A percentile compares a stretch with the other conserved stretches of the same genome.
These are phyloP conservation scores for Lyophyllum semitale DNA, from an alignment of 768 basidiomycete genomes.

Conservation along the genomic window DNA sequence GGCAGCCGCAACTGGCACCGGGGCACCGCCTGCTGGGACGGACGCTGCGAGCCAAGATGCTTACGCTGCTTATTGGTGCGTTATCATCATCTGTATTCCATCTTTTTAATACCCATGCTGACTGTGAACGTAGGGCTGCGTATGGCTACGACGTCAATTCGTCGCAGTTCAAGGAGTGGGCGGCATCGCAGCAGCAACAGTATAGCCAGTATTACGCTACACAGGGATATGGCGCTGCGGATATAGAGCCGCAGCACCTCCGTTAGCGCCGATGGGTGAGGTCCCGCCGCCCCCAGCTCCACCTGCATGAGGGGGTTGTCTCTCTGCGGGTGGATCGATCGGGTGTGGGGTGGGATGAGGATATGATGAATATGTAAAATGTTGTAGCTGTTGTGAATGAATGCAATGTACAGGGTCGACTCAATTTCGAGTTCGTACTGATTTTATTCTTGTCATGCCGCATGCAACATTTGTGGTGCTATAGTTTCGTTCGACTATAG, in stretches of 20 bases:
- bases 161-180: conserved; percentile 79
- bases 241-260: too few species aligned
- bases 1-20: conserved; percentile 21
- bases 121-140: conserved; percentile 56
- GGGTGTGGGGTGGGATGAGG: background rate
- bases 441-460: too few species aligned
- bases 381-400: too few species aligned
- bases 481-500: too few species aligned
- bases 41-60: conserved; percentile 45
- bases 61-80: conserved; percentile 61
- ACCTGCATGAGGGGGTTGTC: conserved; percentile 25
- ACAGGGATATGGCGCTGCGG: conserved; percentile 45
- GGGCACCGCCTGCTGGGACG: conserved; percentile 38
- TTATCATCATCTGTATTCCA: conserved; percentile 17
- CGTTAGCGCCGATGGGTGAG: conserved; percentile 1
- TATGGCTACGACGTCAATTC: conserved; percentile 89
- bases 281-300: conserved; percentile 35
- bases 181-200: conserved; percentile 69
- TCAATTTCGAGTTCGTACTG: too few species aligned
- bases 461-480: too few species aligned
- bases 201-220: conserved; percentile 76
- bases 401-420: too few species aligned
- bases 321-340: background rate
- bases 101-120: background rate
- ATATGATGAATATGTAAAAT: too few species aligned